A percentile compares a stretch with the other conserved stretches of the same genome.
phyloP scores from a whole-genome alignment of 192 early-diverging fungal species.

The Dispira simplex region DNA sequence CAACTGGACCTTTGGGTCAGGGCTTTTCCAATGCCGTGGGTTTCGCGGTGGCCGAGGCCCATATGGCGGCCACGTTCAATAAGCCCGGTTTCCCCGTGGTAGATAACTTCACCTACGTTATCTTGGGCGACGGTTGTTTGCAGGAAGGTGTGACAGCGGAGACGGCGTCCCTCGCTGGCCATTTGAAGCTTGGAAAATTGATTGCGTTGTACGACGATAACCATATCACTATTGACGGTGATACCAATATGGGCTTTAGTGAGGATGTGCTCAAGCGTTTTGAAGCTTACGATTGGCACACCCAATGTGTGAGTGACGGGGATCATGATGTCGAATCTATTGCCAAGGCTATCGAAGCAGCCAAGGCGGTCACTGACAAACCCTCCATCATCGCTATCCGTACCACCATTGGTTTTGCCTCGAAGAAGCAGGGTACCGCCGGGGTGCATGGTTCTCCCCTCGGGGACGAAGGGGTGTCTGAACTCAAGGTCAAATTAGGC shows the following conservation, averaged over 20 bases:
- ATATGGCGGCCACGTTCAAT: constrained; percentile 85
- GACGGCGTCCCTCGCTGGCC: constrained; percentile 82
- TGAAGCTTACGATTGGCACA: constrained; percentile 92
- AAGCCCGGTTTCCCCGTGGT: constrained; percentile 71
- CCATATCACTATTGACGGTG: constrained; percentile 89
- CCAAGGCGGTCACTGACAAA: constrained; percentile 73
- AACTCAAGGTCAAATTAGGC: constrained; percentile 68
- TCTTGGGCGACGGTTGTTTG: constrained; percentile 91
- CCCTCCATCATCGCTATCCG: constrained; percentile 77
- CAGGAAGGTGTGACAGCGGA: constrained; percentile 96
- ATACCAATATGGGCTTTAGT: constrained; percentile 70
- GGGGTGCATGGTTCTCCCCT: constrained; percentile 87
- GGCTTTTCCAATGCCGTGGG: constrained; percentile 86
- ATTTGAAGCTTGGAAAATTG: constrained; percentile 84
- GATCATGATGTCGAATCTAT: constrained; percentile 60
- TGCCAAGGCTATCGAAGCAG: constrained; percentile 55
- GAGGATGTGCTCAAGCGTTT: constrained; percentile 81
- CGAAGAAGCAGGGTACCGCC: constrained; percentile 71
- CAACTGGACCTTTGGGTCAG: constrained; percentile 94
- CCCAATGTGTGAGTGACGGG: constrained; percentile 57
- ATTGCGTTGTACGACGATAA: constrained; percentile 95
- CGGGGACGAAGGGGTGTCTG: constrained; percentile 56
- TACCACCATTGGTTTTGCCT: constrained; percentile 92
- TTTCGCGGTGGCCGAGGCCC: constrained; percentile 76
- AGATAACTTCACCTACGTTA: constrained; percentile 69